These are phyloP conservation scores for Elongisporangium anandrum DNA, from an alignment of 352 stramenopile species.

Conservation along the genomic window DNA sequence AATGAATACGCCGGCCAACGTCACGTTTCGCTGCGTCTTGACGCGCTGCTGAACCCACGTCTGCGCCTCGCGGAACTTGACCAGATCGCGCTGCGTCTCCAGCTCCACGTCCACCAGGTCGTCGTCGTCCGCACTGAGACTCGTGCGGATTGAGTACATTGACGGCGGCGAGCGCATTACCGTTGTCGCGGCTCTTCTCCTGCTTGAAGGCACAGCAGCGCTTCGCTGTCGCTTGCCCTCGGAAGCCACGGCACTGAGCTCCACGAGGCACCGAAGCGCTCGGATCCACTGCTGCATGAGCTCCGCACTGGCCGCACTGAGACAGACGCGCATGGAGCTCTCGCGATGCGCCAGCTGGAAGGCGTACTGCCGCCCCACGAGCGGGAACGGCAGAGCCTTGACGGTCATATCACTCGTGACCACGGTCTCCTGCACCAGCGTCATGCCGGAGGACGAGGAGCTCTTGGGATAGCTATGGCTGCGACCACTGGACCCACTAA, in stretches of 20 bases:
- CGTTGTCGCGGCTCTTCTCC: background rate
- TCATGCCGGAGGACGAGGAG: slow-evolving; percentile 36
- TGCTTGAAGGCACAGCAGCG: background rate
- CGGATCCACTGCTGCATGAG: slow-evolving; percentile 40
- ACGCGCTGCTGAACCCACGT: slow-evolving; percentile 58
- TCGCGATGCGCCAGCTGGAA: slow-evolving; percentile 42
- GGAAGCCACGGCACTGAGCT: slow-evolving; percentile 20
- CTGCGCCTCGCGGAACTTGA: slow-evolving; percentile 14
- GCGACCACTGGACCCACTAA: background rate
- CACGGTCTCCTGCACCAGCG: slow-evolving; percentile 33
- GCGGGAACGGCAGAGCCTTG: slow-evolving; percentile 46
- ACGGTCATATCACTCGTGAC: slow-evolving; percentile 23
- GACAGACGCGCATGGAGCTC: background rate
- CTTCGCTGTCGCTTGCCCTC: background rate
- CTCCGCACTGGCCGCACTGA: slow-evolving; percentile 30
- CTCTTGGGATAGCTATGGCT: slow-evolving; percentile 1
- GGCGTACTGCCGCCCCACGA: slow-evolving; percentile 36
- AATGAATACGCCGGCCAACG: slow-evolving; percentile 17
- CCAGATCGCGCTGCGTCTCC: slow-evolving; percentile 15
- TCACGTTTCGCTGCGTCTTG: slow-evolving; percentile 39
- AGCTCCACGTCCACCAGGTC: slow-evolving; percentile 41
- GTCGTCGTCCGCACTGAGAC: slow-evolving; percentile 23
- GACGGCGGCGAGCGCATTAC: background rate
- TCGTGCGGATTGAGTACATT: slow-evolving; percentile 2
- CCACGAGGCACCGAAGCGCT: slow-evolving; percentile 27